phyloP scores from a whole-genome alignment of 352 stramenopile species.

The Saprolegnia diclina region DNA sequence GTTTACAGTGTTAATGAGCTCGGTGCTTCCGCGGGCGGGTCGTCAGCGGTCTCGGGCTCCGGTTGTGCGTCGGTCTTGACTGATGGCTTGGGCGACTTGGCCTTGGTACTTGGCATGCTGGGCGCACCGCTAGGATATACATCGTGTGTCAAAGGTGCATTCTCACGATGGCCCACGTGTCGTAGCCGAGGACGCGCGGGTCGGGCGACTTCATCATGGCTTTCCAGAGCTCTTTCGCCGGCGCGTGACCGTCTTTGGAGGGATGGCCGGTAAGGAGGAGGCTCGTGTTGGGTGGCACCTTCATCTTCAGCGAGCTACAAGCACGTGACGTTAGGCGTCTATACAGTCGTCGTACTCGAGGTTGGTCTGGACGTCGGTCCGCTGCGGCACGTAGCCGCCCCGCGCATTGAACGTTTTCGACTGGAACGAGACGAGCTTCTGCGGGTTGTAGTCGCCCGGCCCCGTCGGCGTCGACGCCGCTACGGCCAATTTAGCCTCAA shows the following conservation, averaged over 20 bases:
- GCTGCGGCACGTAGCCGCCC: slow-evolving; percentile 1
- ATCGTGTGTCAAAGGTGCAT: neutral
- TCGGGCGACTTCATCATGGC: slow-evolving; percentile 10
- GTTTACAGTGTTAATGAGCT: too few species aligned
- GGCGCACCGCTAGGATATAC: neutral
- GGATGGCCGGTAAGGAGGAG: neutral
- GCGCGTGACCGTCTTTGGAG: neutral
- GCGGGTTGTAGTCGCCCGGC: neutral
- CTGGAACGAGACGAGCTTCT: neutral
- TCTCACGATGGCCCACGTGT: neutral
- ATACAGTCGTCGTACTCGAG: neutral
- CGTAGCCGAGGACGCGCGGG: slow-evolving; percentile 4
- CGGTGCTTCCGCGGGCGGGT: too few species aligned
- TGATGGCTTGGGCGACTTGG: too few species aligned
- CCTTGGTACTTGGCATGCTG: neutral
- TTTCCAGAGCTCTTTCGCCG: slow-evolving; percentile 2
- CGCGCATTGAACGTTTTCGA: slow-evolving; percentile 1
- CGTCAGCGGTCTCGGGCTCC: too few species aligned
- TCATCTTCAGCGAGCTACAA: neutral
- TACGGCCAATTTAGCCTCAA: neutral
- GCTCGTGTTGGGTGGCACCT: neutral
- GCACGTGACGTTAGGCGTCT: neutral
- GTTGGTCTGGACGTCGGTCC: neutral
- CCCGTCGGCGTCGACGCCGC: neutral
- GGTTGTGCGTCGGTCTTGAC: too few species aligned